A percentile compares a stretch with the other conserved stretches of the same genome.
Evolutionary conservation across 2,329 filamentous ascomycete species (phyloP).

Genomic region (Grosmannia serpens): DNA sequence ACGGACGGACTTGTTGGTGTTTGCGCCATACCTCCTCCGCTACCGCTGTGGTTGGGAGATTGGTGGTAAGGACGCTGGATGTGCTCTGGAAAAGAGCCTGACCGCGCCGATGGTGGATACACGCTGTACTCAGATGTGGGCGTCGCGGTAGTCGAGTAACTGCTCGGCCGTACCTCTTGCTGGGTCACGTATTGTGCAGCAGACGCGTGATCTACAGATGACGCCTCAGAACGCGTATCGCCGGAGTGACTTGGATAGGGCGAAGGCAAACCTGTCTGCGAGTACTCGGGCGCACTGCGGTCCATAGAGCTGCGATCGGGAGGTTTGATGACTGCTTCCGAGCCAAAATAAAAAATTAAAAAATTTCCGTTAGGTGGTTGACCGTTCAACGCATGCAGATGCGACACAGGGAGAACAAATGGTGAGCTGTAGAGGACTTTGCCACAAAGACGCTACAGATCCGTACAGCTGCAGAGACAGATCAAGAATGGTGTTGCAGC

Average conservation of each 20-base stretch:
- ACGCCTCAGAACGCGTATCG: conserved; percentile 72
- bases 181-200: conserved; percentile 80
- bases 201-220: conserved; percentile 82
- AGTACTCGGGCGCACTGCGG: conserved; percentile 60
- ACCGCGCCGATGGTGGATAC: conserved; percentile 64
- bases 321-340: conserved; percentile 7
- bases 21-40: conserved; percentile 89
- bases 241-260: conserved; percentile 54
- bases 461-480: not conserved
- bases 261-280: conserved; percentile 80
- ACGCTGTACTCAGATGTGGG: conserved; percentile 83
- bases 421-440: not conserved
- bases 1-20: conserved; percentile 93
- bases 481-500: conserved; percentile 5
- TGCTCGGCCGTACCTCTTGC: conserved; percentile 59
- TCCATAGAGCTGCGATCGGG: conserved; percentile 36
- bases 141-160: conserved; percentile 67
- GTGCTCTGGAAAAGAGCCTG: conserved; percentile 78
- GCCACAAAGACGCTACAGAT: conserved; percentile 1
- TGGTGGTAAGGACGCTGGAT: conserved; percentile 76
- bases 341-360: not conserved
- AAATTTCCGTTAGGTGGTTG: not conserved
- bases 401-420: not conserved
- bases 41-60: conserved; percentile 60
- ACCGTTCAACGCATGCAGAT: not conserved